phyloP scores from a whole-genome alignment of 2,329 filamentous ascomycete genomes.

The Hypoxylon sp. region DNA sequence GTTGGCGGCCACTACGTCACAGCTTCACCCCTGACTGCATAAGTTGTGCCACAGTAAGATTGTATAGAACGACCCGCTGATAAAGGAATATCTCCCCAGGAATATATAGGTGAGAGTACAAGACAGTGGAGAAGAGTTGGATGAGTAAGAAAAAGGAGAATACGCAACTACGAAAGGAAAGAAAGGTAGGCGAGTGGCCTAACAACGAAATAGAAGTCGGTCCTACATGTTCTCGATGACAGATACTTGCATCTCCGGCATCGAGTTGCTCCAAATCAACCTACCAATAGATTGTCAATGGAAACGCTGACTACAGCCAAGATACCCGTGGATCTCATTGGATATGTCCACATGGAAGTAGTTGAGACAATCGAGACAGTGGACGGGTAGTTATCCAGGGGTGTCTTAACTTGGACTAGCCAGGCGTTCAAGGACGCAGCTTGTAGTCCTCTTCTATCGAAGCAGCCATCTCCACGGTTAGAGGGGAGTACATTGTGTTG shows the following conservation, averaged over 20 bases:
- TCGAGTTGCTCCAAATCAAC: slow-evolving; percentile 20
- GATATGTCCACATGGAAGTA: slow-evolving; percentile 14
- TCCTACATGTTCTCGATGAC: slow-evolving; percentile 25
- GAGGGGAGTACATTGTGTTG: not conserved
- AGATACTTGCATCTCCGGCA: slow-evolving; percentile 52
- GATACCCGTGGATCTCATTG: slow-evolving; percentile 36
- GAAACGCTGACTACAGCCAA: slow-evolving; percentile 42
- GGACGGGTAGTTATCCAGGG: slow-evolving; percentile 8
- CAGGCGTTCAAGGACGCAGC: not conserved
- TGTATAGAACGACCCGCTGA: slow-evolving; percentile 3
- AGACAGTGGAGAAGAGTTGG: not conserved
- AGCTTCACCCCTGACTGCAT: slow-evolving; percentile 29
- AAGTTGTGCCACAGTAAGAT: slow-evolving; percentile 18
- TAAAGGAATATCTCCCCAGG: not conserved
- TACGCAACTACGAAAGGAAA: slow-evolving; percentile 18
- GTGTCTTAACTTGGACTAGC: slow-evolving; percentile 1
- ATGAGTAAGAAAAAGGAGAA: slow-evolving; percentile 13
- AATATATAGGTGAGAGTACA: not conserved
- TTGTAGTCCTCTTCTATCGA: not conserved
- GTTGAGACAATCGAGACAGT: slow-evolving; percentile 19
- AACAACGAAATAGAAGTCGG: slow-evolving; percentile 17
- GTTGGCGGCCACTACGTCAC: slow-evolving; percentile 35
- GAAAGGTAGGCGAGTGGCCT: slow-evolving; percentile 10
- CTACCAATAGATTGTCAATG: slow-evolving; percentile 41
- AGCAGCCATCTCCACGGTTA: slow-evolving; percentile 3